A percentile compares a stretch with the other conserved stretches of the same genome.
phyloP scores from a whole-genome alignment of 495 filamentous ascomycete species.

The Podospora tetraspora region DNA sequence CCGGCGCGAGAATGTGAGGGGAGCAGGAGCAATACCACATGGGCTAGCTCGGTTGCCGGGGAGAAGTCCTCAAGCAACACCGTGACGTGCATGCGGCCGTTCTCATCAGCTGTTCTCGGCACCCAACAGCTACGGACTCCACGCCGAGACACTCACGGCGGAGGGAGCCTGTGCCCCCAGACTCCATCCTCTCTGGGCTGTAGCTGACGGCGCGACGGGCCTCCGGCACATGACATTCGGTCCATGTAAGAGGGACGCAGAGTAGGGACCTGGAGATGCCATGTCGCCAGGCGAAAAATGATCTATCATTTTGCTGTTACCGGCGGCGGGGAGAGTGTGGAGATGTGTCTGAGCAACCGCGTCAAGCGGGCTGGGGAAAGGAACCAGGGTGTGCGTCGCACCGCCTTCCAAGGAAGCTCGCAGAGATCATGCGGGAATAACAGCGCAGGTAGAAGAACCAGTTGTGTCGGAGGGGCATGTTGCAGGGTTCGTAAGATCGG shows the following conservation, averaged over 20 bases:
- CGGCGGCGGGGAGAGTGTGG: not conserved
- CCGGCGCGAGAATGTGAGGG: not conserved
- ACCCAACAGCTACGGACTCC: not conserved
- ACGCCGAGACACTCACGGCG: not conserved
- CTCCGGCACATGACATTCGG: conserved; percentile 10
- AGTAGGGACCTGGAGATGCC: not conserved
- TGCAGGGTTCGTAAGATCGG: not conserved
- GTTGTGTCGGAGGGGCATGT: not conserved
- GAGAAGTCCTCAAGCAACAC: not conserved
- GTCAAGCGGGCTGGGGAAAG: not conserved
- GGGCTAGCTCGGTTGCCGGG: not conserved
- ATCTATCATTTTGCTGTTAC: conserved; percentile 3
- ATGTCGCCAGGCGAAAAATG: not conserved
- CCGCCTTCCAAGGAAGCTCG: not conserved
- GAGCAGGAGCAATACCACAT: not conserved
- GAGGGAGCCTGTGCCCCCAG: not conserved
- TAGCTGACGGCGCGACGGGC: not conserved
- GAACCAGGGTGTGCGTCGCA: not conserved
- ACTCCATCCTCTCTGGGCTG: not conserved
- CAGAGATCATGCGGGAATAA: not conserved
- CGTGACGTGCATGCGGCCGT: not conserved
- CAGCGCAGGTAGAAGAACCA: not conserved
- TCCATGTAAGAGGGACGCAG: conserved; percentile 10
- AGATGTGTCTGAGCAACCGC: not conserved
- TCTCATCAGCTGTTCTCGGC: not conserved